Base-by-base conservation (phyloP, 2,329 filamentous ascomycete genomes). In the Talaromyces sp. region DNA sequence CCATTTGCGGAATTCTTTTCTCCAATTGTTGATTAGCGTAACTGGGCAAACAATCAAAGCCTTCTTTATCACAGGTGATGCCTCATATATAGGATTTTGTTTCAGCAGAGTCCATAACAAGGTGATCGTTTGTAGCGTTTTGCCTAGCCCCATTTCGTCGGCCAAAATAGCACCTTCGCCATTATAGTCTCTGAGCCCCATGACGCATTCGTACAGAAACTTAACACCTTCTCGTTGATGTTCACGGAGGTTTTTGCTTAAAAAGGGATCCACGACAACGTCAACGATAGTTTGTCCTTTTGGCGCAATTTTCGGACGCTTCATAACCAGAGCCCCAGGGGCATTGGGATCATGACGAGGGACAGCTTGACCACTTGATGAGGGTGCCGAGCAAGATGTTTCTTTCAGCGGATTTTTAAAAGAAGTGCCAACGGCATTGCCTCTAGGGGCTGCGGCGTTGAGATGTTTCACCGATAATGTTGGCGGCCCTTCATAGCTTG, bases 101-200 rank as follows among this genome's bases (percentile, higher is more conserved):
- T 90, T 90, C 65, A 91, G 75, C 37, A 91, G 73, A 1, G 88
- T 91, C 88, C 88, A 91, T 12, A 91, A 71, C 52, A 91, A 74
- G 2, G 88, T 80, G 69, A 91, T 91, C 0, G 88, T 90, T 69
- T 91, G 88, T 37, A 91, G 71, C 0, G 88, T 90, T 75, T 91
- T 91, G 21, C 88, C 88, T 1, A 91, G 74, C 0, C 88, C 88
- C 88, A 91, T 91, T 68, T 91, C 88, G 70, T 91, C 88, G 1
- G 88, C 88, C 56, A 91, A 77, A 63, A 91, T 86, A 3, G 87
- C 88, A 25, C 88, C 88, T 73, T 88, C 83, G 1, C 88, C 88
- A 68, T 84, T 84, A 65, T 83, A 86, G 46, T 81, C 77, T 46
- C 86, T 82, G 81, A 90, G 83, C 5, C 88, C 88, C 88, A 91